Evolutionary conservation across 2,329 filamentous ascomycete genomes (phyloP).

Genomic region (Clonostachys rosea): DNA sequence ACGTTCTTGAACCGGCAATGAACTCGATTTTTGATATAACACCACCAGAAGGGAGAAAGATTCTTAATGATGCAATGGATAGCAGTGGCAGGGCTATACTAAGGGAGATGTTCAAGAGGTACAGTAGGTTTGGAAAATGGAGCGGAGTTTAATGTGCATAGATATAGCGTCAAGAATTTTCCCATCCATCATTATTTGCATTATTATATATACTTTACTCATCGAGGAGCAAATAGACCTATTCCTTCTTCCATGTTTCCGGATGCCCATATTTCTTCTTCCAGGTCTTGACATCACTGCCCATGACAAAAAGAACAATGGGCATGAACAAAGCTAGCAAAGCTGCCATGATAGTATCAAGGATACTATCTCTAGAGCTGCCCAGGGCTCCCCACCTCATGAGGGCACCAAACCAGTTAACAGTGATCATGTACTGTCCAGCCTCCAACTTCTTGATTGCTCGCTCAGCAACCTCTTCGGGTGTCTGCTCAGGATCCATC

Average conservation of each 20-base stretch:
- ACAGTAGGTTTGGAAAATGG: slow-evolving; percentile 61
- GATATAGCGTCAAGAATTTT: neutral
- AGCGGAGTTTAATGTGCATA: slow-evolving; percentile 41
- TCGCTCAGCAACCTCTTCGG: slow-evolving; percentile 68
- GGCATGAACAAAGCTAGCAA: slow-evolving; percentile 49
- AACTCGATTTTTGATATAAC: slow-evolving; percentile 57
- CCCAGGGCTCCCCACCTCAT: slow-evolving; percentile 63
- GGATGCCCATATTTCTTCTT: slow-evolving; percentile 56
- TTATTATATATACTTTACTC: neutral
- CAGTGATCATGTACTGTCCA: slow-evolving; percentile 76
- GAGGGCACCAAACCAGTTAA: slow-evolving; percentile 65
- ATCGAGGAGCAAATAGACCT: neutral
- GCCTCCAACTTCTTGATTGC: slow-evolving; percentile 72
- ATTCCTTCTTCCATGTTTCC: slow-evolving; percentile 32
- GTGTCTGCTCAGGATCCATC: slow-evolving; percentile 73
- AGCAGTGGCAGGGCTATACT: slow-evolving; percentile 54
- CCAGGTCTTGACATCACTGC: slow-evolving; percentile 52
- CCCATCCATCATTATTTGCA: neutral
- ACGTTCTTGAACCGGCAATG: slow-evolving; percentile 52
- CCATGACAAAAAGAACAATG: slow-evolving; percentile 51
- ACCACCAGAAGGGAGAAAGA: slow-evolving; percentile 45
- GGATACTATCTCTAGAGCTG: slow-evolving; percentile 53
- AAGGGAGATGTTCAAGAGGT: slow-evolving; percentile 53
- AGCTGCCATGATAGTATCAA: slow-evolving; percentile 55
- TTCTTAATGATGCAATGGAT: slow-evolving; percentile 57